phyloP scores from a whole-genome alignment of 108 stramenopile species.

The Skeletonema costatum region DNA sequence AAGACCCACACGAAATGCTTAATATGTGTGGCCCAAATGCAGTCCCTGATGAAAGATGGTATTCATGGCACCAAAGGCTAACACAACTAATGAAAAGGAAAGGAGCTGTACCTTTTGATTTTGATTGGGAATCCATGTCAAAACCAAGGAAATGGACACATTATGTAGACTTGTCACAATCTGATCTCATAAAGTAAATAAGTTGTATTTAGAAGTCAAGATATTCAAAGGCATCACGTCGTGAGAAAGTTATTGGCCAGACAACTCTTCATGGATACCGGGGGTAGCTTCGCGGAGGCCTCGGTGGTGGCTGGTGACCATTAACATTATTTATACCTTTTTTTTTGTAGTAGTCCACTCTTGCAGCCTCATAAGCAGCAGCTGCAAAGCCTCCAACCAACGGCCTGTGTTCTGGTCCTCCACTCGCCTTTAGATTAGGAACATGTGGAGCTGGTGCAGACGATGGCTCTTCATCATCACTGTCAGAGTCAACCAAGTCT shows the following conservation, averaged over 20 bases:
- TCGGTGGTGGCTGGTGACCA: slow-evolving; percentile 9
- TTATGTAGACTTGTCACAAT: not conserved
- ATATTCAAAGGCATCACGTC: not conserved
- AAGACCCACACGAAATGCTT: slow-evolving; percentile 53
- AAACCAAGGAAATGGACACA: slow-evolving; percentile 5
- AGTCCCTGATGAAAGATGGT: slow-evolving; percentile 20
- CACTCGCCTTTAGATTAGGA: slow-evolving; percentile 26
- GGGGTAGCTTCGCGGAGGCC: not conserved
- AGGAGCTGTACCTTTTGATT: slow-evolving; percentile 66
- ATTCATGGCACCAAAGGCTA: slow-evolving; percentile 13
- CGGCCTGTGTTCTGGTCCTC: slow-evolving; percentile 65
- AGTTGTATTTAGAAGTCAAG: not conserved
- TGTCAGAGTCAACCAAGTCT: slow-evolving; percentile 62
- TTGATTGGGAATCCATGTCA: slow-evolving; percentile 52
- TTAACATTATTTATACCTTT: slow-evolving; percentile 11
- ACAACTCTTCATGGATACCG: not conserved
- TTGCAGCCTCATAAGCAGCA: slow-evolving; percentile 83
- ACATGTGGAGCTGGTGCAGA: slow-evolving; percentile 6
- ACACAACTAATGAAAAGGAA: slow-evolving; percentile 58
- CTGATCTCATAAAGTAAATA: not conserved
- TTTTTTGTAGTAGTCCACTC: slow-evolving; percentile 56
- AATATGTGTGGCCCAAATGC: slow-evolving; percentile 30
- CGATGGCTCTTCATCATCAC: slow-evolving; percentile 43
- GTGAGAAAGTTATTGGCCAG: not conserved
- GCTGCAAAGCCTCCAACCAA: slow-evolving; percentile 87